Evolutionary conservation across 495 filamentous ascomycete genomes (phyloP), one percentile per base, ranked within the genome.

Genomic region (Friedmanniomyces endolithicus): DNA sequence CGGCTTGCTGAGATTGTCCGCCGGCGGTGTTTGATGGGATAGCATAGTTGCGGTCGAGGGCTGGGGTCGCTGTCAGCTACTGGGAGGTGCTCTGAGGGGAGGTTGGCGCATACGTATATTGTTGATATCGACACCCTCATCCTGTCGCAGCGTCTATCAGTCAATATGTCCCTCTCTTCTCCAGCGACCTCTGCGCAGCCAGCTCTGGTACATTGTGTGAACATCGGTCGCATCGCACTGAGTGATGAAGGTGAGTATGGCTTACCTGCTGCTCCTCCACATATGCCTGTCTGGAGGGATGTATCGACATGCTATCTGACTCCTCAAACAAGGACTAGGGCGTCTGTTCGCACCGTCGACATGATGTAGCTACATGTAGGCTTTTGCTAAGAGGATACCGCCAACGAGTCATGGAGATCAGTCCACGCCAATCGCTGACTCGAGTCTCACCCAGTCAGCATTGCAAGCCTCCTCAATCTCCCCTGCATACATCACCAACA

Each of bases 251-350:
- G 52, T 52, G 55, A 51, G 34, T 57, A 11, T 25, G 41, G 60
- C 83, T 78, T 79, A 88, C 86, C 74, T 86, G 79, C 20, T 73
- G 82, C 63, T 95, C 92, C 75, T 96, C 92, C 58, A 96, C 88
- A 71, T 94, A 95, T n/a, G 92, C 90, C 68, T 90, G 85, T 60
- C 92, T 77, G 62, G 92, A 78, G 37, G 92, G 92, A 73, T 96
- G 92, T 75, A 96, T 89, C 80, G 59, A 49, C 59, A 62, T 62
- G 0, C 4, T 62, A 14, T 41, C 14, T 41, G 27, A 31, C 27
- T 31, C 9, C 27, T 9, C 27, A 31, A 31, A 31, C 4, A 31
- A 31, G 27, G 4, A 4, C 27, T 9, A 9, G 9, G 27, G 9
- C 9, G 27, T n/a, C n/a, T n/a, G n/a, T n/a, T n/a, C n/a, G n/a